Evolutionary conservation across 306 rosid species (phyloP), one percentile per base, ranked within the genome.

Genomic region (Astragalus glycyphyllos): DNA sequence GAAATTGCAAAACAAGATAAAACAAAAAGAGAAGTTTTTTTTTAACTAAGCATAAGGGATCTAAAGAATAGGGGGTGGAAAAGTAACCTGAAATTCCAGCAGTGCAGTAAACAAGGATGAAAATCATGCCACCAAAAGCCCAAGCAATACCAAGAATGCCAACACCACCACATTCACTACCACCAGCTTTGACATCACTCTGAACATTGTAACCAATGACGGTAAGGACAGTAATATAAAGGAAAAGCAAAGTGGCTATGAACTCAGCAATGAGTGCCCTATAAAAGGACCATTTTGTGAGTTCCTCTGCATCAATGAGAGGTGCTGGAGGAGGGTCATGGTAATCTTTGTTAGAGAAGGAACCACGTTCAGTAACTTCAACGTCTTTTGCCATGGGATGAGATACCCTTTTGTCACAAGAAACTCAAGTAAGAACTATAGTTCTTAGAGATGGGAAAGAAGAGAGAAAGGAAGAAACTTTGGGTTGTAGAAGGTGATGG

Each of bases 61-160:
- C 74, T 37, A 42, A 59, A 15, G 49, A 38, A 16, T 12, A 29
- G 17, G 41, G 58, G 63, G 65, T 40, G 2, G 10, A 4, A 47
- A 32, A 46, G 10, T 3, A 50, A 90, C 97, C 98, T 65, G 98
- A 94, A 69, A 94, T 90, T 1, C 98, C 98, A 41, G 98, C 97
- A 37, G 97, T 94, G 86, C 97, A 91, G 92, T 94, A 94, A 68
- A 94, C 99, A 46, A 94, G 96, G 54, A 91, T 50, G 73, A 91
- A 94, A 82, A 94, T 94, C 99, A 94, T 94, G 87, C 99, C 99
- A 4, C 98, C 98, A 35, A 94, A 94, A 17, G 98, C 90, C 97
- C 97, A 94, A 6, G 98, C 95, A 71, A 94, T 84, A 0, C 98
- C 98, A 3, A 94, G 92, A 66, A 68, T 31, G 9, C 98, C 97